A percentile compares a stretch with the other conserved stretches of the same genome.
These are phyloP conservation scores for Phytophthora macrochlamydospora DNA, from an alignment of 352 stramenopile species.

Conservation along the genomic window DNA sequence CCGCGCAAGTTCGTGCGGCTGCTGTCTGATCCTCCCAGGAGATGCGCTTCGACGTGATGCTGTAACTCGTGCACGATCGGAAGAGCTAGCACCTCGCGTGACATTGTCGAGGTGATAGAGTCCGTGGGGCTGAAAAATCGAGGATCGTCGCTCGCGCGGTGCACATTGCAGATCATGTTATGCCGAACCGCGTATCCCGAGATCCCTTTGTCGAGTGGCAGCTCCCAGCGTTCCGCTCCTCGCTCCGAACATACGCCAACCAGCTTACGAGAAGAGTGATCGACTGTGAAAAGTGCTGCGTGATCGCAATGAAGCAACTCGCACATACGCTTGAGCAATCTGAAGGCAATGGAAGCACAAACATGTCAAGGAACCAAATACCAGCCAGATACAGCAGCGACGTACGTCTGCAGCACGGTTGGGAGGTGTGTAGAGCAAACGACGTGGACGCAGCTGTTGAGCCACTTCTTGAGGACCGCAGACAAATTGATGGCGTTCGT, in stretches of 20 bases:
- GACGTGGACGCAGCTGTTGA: constrained; percentile 67
- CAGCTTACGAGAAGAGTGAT: constrained; percentile 47
- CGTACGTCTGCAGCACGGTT: constrained; percentile 42
- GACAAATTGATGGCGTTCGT: constrained; percentile 76
- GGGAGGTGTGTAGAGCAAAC: constrained; percentile 56
- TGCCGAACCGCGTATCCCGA: constrained; percentile 54
- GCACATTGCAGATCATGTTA: constrained; percentile 66
- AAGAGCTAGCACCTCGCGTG: constrained; percentile 68
- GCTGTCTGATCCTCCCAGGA: constrained; percentile 6
- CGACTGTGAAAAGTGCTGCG: constrained; percentile 63
- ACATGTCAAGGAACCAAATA: no score
- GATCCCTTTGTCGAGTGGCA: constrained; percentile 79
- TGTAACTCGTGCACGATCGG: constrained; percentile 68
- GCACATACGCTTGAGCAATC: constrained; percentile 51
- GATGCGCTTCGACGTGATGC: constrained; percentile 21
- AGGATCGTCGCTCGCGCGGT: constrained; percentile 70
- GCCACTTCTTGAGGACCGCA: constrained; percentile 74
- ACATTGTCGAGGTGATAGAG: constrained; percentile 62
- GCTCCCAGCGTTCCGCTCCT: constrained; percentile 53
- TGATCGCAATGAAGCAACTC: constrained; percentile 78
- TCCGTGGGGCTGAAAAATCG: constrained; percentile 82
- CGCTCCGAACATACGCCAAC: constrained; percentile 41
- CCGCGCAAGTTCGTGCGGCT: constrained; percentile 17
- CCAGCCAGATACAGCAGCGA: neutral
- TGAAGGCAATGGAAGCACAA: constrained; percentile 7